A percentile compares a stretch with the other conserved stretches of the same genome.
Conservation (phyloP, 768 basidiomycete species). For the Amanita exitialis region DNA sequence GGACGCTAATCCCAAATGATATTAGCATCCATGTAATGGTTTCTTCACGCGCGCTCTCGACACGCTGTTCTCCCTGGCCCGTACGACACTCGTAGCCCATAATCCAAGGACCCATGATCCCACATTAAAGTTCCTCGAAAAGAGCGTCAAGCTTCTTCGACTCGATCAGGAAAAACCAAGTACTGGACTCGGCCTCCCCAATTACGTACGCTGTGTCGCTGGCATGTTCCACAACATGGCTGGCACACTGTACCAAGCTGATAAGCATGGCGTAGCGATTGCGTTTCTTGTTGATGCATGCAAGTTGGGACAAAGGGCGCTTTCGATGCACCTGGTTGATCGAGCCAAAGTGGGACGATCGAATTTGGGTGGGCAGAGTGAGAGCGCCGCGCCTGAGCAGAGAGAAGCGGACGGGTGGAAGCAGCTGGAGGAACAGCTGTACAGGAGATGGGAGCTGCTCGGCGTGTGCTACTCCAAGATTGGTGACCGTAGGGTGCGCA, state of each 20-base stretch:
- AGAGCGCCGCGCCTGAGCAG: constrained; percentile 11
- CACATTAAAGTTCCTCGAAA: constrained; percentile 36
- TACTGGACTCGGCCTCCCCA: constrained; percentile 24
- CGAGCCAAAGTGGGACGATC: constrained; percentile 3
- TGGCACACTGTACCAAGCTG: constrained; percentile 59
- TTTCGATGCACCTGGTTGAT: constrained; percentile 17
- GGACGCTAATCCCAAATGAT: constrained; percentile 7
- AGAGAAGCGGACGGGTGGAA: constrained; percentile 36
- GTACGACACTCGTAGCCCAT: constrained; percentile 25
- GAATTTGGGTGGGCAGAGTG: background rate
- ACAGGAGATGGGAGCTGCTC: constrained; percentile 72
- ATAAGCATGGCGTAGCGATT: constrained; percentile 49
- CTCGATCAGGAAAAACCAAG: constrained; percentile 9
- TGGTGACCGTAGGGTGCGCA: constrained; percentile 59
- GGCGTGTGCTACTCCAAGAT: constrained; percentile 72
- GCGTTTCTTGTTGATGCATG: constrained; percentile 61
- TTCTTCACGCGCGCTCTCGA: constrained; percentile 35
- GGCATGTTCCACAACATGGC: constrained; percentile 65
- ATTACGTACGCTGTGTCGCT: constrained; percentile 59
- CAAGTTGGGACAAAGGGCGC: constrained; percentile 36
- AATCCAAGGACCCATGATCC: constrained; percentile 36
- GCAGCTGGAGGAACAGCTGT: constrained; percentile 54
- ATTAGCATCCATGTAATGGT: constrained; percentile 7
- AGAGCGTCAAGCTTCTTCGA: constrained; percentile 25
- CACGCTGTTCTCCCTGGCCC: constrained; percentile 44